phyloP scores from a whole-genome alignment of 1,284 basidiomycete species.

The Ganoderma multipileum region DNA sequence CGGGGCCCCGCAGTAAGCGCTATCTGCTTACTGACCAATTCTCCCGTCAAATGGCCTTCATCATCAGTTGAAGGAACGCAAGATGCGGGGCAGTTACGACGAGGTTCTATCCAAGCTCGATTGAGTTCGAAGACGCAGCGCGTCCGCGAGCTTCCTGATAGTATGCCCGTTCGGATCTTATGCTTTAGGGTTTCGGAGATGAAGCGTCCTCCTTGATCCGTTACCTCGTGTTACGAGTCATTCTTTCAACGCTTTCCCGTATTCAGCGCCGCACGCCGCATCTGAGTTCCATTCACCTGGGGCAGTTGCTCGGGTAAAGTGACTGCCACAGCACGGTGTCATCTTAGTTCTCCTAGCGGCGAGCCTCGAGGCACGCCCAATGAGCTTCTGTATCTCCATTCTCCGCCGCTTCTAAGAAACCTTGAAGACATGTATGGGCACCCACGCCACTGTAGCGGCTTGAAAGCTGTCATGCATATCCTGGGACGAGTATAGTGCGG shows the following conservation, averaged over 20 bases:
- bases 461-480: conserved; percentile 7
- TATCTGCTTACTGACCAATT: background rate
- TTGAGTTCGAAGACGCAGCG: background rate
- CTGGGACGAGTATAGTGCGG: conserved; percentile 4
- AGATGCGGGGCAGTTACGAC: background rate
- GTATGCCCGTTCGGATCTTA: background rate
- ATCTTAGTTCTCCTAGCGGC: conserved; percentile 4
- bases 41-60: background rate
- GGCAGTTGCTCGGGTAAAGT: conserved; percentile 8
- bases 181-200: background rate
- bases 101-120: conserved; percentile 1
- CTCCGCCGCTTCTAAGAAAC: conserved; percentile 11
- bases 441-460: conserved; percentile 3
- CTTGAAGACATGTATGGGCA: background rate
- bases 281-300: background rate
- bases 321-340: conserved; percentile 4
- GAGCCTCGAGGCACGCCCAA: conserved; percentile 5
- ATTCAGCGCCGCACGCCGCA: background rate
- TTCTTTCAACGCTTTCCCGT: background rate
- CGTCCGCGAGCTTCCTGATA: background rate
- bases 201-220: background rate
- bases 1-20: background rate
- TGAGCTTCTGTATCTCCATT: conserved; percentile 20
- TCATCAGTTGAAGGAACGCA: background rate
- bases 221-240: conserved; percentile 12